phyloP scores from a whole-genome alignment of 164 flowering plant species.

The Dillenia turbinata region DNA sequence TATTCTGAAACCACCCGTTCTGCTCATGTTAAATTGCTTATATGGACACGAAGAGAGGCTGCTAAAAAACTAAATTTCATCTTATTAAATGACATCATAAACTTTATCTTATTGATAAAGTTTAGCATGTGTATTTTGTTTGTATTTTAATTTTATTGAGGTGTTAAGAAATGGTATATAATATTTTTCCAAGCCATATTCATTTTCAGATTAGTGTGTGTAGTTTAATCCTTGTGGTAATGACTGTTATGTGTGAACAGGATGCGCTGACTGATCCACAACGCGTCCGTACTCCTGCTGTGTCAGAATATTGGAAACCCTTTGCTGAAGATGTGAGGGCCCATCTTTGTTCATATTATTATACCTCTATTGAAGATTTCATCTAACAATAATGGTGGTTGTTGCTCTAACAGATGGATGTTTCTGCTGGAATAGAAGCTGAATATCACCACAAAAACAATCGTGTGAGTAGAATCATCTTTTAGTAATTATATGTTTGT shows the following conservation, averaged over 20 bases:
- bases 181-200: too few relatives aligned
- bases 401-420: conserved; percentile 68
- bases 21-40: too few relatives aligned
- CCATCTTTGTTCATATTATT: not conserved
- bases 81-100: too few relatives aligned
- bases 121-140: not conserved
- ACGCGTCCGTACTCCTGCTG: conserved; percentile 77
- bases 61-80: too few relatives aligned
- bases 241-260: conserved; percentile 24
- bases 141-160: not conserved
- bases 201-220: too few relatives aligned
- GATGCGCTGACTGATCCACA: conserved; percentile 91
- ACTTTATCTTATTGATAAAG: too few relatives aligned
- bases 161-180: too few relatives aligned
- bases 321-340: conserved; percentile 92
- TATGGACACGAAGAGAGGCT: too few relatives aligned
- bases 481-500: not conserved
- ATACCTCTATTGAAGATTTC: too few relatives aligned
- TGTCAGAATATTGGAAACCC: conserved; percentile 89
- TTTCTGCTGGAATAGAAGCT: conserved; percentile 86
- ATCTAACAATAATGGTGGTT: not conserved
- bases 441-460: conserved; percentile 97
- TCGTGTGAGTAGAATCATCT: conserved; percentile 35
- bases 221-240: too few relatives aligned
- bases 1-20: too few relatives aligned